Evolutionary conservation across 2,329 filamentous ascomycete genomes (phyloP), one percentile per base, ranked within the genome.

Genomic region (Neofusicoccum cordaticola): DNA sequence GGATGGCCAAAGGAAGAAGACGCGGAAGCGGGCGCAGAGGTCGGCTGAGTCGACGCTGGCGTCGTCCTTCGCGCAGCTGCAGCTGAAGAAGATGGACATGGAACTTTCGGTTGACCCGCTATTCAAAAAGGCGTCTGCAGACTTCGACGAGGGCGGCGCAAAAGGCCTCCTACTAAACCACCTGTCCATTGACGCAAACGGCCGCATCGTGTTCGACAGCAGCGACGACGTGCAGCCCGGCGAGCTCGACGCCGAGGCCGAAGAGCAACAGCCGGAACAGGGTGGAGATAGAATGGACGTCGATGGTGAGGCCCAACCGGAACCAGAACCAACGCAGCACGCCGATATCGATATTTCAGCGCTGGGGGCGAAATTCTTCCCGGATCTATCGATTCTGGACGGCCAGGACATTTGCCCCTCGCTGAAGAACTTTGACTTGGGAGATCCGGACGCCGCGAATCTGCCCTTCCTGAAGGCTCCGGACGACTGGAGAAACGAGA

Each of bases 41-140:
- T 93, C 91, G 27, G 93, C 95, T 8, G 95, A 99, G 79, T 90
- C 92, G n/a, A 99, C 95, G 0, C 83, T 99, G 5, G 95, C 91
- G 2, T 89, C 91, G 0, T 95, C 92, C 0, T 98, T 98, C 76
- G 87, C 90, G 47, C 89, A 93, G 17, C 76, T 99, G 63, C 92
- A 97, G 75, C 83, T 98, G 71, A 99, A 99, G 79, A 99, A 98
- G 78, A 93, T 99, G 72, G 95, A 99, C 71, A 85, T 98, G 50
- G 95, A 99, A 73, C 97, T 99, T 69, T 89, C 93, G 0, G 94
- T 99, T 4, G 95, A 99, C 73, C 95, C 95, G 2, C 80, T 99
- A n/a, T 99, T 99, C 85, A 99, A 99, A 75, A 99, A 99, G 74
- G 94, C 94, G 0, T 96, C 94, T 5, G 95, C 95, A 48, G 95